phyloP scores from a whole-genome alignment of 805 yeast genomes.

The Ogataea degrootiae region DNA sequence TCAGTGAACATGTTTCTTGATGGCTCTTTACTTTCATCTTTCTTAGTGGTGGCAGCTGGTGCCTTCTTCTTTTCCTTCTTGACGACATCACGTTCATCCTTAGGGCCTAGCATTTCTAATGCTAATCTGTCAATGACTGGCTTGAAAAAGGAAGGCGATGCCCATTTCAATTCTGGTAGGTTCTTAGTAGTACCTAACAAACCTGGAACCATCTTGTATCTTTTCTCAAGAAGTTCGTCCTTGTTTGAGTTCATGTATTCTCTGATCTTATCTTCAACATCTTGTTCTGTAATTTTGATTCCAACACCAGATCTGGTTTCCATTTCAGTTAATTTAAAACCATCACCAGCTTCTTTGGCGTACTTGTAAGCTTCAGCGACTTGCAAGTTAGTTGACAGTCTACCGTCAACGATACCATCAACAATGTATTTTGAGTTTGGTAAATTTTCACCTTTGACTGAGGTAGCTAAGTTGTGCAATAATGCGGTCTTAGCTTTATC shows the following conservation, averaged over 20 bases:
- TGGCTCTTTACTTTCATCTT: constrained; percentile 18
- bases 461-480: constrained; percentile 73
- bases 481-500: constrained; percentile 61
- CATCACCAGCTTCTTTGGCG: constrained; percentile 45
- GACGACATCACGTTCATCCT: constrained; percentile 86
- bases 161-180: constrained; percentile 82
- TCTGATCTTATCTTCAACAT: constrained; percentile 54
- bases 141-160: constrained; percentile 80
- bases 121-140: constrained; percentile 79
- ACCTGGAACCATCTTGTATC: constrained; percentile 77
- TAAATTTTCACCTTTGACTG: constrained; percentile 55
- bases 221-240: constrained; percentile 56
- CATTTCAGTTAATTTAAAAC: constrained; percentile 45
- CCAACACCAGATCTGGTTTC: constrained; percentile 81
- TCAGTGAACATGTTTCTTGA: constrained; percentile 82
- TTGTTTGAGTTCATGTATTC: constrained; percentile 57
- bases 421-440: constrained; percentile 49
- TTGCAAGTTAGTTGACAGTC: constrained; percentile 65
- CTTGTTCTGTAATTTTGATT: constrained; percentile 58
- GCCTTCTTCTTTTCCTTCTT: constrained; percentile 67
- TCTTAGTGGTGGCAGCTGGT: constrained; percentile 14
- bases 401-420: constrained; percentile 57
- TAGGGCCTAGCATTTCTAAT: constrained; percentile 79
- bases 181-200: constrained; percentile 73
- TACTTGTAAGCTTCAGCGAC: constrained; percentile 78